These are phyloP conservation scores for Diaporthe vexans DNA, from an alignment of 2,329 filamentous ascomycete species.

Conservation along the genomic window DNA sequence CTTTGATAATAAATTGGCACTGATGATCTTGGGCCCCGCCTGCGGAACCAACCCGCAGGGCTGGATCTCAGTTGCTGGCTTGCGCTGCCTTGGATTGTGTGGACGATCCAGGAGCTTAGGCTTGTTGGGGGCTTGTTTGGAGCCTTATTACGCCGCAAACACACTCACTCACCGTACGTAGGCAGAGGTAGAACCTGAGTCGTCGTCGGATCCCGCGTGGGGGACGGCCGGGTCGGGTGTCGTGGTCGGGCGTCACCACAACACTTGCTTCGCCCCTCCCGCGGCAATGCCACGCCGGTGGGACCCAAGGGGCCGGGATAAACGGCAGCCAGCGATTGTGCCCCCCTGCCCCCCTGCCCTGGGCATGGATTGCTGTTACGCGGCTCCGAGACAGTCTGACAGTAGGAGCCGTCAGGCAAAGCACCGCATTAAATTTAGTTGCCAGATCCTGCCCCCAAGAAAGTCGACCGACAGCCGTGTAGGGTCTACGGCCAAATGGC, in stretches of 20 bases:
- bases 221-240: constrained; percentile 19
- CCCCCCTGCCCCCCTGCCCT: too few species aligned
- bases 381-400: constrained; percentile 32
- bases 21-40: neutral
- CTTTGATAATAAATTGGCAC: neutral
- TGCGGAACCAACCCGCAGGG: neutral
- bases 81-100: neutral
- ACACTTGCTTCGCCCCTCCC: constrained; percentile 20
- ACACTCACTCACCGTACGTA: too few species aligned
- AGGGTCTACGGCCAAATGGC: neutral
- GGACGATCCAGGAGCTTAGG: neutral
- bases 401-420: neutral
- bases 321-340: neutral
- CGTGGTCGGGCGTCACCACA: constrained; percentile 18
- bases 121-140: neutral
- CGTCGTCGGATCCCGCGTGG: constrained; percentile 17
- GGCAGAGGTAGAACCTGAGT: neutral
- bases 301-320: constrained; percentile 6
- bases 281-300: constrained; percentile 28
- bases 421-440: neutral
- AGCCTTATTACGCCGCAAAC: neutral
- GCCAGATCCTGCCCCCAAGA: neutral
- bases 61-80: constrained; percentile 2
- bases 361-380: neutral
- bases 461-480: neutral